Percentiles rank a stretch among this genome's conserved stretches.
Evolutionary conservation across 257 asterid species (phyloP).

Genomic region (Solanum bulbocastanum): DNA sequence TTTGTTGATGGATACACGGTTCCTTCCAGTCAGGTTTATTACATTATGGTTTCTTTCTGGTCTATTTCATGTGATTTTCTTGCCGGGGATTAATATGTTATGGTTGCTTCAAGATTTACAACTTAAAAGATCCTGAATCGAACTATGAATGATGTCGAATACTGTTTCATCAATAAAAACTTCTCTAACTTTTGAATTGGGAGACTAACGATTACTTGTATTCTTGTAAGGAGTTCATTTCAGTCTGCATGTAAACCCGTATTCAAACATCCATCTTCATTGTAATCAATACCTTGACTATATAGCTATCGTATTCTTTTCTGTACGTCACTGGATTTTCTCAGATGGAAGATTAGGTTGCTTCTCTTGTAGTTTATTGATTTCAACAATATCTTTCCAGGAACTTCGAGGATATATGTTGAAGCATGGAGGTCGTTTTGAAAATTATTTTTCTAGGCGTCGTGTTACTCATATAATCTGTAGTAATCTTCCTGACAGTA

Average conservation of each 20-base stretch:
- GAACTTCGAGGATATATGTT: conserved; percentile 85
- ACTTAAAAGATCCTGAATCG: background rate
- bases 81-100: background rate
- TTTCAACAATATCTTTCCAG: conserved; percentile 18
- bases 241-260: background rate
- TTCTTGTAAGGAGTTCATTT: background rate
- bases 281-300: background rate
- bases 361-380: background rate
- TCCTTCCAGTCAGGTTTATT: conserved; percentile 84
- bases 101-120: background rate
- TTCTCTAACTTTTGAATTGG: background rate
- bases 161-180: background rate
- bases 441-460: conserved; percentile 82
- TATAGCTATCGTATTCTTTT: background rate
- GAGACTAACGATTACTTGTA: background rate
- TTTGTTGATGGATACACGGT: conserved; percentile 96
- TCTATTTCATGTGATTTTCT: background rate
- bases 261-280: background rate
- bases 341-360: background rate
- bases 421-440: conserved; percentile 81
- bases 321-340: background rate
- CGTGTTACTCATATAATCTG: conserved; percentile 88
- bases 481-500: conserved; percentile 91
- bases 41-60: background rate
- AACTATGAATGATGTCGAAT: background rate